These are phyloP conservation scores for Hemerocallis citrina DNA, from an alignment of 106 monocot genomes.

Conservation along the genomic window DNA sequence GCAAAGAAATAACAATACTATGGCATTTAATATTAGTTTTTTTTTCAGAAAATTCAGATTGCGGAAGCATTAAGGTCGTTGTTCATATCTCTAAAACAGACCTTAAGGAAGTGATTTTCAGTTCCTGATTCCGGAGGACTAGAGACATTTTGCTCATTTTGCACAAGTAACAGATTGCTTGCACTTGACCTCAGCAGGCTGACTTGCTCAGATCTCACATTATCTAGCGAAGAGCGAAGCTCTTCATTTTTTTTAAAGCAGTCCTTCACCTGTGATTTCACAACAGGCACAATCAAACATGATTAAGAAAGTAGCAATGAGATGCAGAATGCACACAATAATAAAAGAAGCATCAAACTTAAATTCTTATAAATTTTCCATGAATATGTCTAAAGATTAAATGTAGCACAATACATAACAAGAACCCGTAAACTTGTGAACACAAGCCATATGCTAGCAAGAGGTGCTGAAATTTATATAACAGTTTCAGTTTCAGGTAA, in stretches of 20 bases:
- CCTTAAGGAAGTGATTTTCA: conserved; percentile 58
- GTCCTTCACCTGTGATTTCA: conserved; percentile 58
- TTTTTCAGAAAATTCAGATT: conserved; percentile 2
- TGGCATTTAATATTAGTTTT: background rate
- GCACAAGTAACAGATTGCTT: conserved; percentile 14
- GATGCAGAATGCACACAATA: background rate
- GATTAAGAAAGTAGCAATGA: background rate
- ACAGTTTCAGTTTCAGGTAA: no score
- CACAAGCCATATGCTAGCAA: no score
- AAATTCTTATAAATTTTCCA: background rate
- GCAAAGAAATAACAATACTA: background rate
- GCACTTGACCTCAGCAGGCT: conserved; percentile 12
- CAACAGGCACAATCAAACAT: background rate
- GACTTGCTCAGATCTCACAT: conserved; percentile 52
- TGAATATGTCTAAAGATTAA: background rate
- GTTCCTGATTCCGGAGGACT: conserved; percentile 11
- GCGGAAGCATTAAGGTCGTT: conserved; percentile 4
- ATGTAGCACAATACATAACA: background rate
- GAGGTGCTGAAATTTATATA: no score
- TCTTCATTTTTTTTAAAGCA: conserved; percentile 95
- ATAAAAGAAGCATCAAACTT: background rate
- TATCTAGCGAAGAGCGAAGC: conserved; percentile 58
- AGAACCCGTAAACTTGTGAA: no score
- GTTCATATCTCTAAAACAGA: conserved; percentile 10
- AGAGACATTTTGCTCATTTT: conserved; percentile 18